Evolutionary conservation across 2,329 filamentous ascomycete species (phyloP), one percentile per base, ranked within the genome.

Genomic region (Colletotrichum lini): DNA sequence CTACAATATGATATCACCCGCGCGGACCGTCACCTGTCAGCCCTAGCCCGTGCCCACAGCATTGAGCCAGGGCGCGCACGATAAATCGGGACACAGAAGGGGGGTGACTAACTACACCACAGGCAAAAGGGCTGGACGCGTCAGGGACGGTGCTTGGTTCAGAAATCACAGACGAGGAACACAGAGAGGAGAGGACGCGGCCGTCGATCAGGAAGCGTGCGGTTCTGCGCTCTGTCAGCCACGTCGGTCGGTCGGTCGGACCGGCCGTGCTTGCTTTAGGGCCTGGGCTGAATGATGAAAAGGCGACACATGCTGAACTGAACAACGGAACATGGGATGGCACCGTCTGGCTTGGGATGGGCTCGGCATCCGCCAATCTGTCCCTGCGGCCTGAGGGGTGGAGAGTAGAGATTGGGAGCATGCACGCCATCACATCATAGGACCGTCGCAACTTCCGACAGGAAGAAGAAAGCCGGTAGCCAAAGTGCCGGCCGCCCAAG

Each of bases 401-500:
- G n/a, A 23, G 21, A 40, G 40, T 10, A 18, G 44, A 58, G 53
- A 58, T 58, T 45, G 18, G 16, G 7, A 16, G 8, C 44, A 38
- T 38, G 53, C 47, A n/a, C 21, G 64, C 26, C 63, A 47, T 26
- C 40, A 3, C 5, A 35, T n/a, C 23, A 57, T 21, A 53, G 42
- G 63, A 67, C 49, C 26, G 12, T 62, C 50, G 64, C 23, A 67
- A 62, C 56, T 49, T 49, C 52, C 49, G 65, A 59, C 58, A 68
- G 30, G 53, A 71, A 72, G 21, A 64, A 72, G 53, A 54, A 72
- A 72, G 53, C 42, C 61, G 2, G 35, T 40, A 38, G 38, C 42
- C 49, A 47, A 58, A 58, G 44, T 68, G 68, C 68, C 65, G 65
- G 54, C 49, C 44, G 67, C 64, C 67, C 30, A 50, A 35, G 30